phyloP scores from a whole-genome alignment of 768 basidiomycete species.

The Russula olivacea region DNA sequence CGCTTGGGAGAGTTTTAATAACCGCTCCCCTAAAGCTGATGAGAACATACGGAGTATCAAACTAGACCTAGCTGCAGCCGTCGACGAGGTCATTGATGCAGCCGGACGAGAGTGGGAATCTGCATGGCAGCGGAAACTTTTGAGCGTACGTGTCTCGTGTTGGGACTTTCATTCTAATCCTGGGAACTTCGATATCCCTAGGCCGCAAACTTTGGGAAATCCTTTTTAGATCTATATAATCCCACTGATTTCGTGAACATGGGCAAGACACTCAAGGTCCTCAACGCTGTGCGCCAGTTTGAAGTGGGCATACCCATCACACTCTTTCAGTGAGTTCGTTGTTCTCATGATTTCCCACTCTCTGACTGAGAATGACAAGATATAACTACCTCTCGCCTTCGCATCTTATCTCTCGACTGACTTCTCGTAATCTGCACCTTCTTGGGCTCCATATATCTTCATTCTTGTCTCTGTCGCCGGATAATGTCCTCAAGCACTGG shows the following conservation, averaged over 20 bases:
- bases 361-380: slow-evolving; percentile 37
- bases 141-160: slow-evolving; percentile 52
- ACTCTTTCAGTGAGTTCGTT: slow-evolving; percentile 67
- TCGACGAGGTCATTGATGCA: slow-evolving; percentile 89
- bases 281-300: slow-evolving; percentile 88
- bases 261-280: slow-evolving; percentile 87
- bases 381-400: slow-evolving; percentile 77
- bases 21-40: slow-evolving; percentile 84
- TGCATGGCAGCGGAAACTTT: slow-evolving; percentile 78
- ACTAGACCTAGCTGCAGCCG: slow-evolving; percentile 78
- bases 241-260: slow-evolving; percentile 88
- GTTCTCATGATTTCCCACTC: not conserved
- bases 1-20: slow-evolving; percentile 83
- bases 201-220: slow-evolving; percentile 96
- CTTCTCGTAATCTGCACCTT: slow-evolving; percentile 82
- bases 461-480: slow-evolving; percentile 76
- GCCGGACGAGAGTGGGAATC: slow-evolving; percentile 91
- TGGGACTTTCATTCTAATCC: not conserved
- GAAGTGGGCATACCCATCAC: slow-evolving; percentile 93
- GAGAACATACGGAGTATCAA: slow-evolving; percentile 86
- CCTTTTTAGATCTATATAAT: slow-evolving; percentile 89
- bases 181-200: slow-evolving; percentile 31
- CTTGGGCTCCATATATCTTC: slow-evolving; percentile 87
- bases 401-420: slow-evolving; percentile 75
- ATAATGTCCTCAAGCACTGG: slow-evolving; percentile 91